Conservation (phyloP, 2,329 filamentous ascomycete genomes). For the Cytospora paraplurivora region DNA sequence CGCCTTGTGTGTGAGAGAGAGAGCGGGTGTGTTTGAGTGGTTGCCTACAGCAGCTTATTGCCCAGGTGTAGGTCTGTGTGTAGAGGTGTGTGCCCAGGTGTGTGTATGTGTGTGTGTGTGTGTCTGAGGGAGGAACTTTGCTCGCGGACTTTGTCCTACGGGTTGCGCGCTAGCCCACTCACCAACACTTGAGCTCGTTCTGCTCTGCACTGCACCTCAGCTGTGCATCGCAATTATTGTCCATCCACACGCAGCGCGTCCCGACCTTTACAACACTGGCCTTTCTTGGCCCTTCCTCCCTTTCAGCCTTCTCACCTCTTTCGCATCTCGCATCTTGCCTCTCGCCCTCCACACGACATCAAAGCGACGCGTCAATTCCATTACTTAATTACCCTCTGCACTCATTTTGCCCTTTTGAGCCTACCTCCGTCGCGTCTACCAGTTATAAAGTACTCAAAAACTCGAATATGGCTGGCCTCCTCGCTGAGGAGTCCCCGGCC, state of each 20-base stretch:
- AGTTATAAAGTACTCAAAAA: not conserved
- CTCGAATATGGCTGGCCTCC: slow-evolving; percentile 20
- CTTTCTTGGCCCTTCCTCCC: slow-evolving; percentile 7
- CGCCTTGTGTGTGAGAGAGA: not conserved
- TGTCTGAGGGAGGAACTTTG: not conserved
- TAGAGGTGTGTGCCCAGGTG: too few species aligned
- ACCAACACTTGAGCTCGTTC: not conserved
- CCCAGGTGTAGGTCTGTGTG: too few species aligned
- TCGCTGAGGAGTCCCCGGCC: slow-evolving; percentile 17
- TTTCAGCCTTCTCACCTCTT: slow-evolving; percentile 7
- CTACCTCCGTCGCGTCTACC: slow-evolving; percentile 17
- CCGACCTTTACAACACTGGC: not conserved
- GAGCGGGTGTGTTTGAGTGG: too few species aligned
- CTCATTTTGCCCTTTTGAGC: not conserved
- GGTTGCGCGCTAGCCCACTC: not conserved
- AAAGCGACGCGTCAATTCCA: slow-evolving; percentile 25
- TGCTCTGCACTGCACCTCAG: not conserved
- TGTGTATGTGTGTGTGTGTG: not conserved
- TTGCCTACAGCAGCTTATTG: too few species aligned
- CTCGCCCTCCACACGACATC: not conserved
- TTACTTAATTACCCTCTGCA: slow-evolving; percentile 1
- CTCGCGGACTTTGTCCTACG: slow-evolving; percentile 1
- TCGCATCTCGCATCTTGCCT: slow-evolving; percentile 2
- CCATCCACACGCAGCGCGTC: not conserved
- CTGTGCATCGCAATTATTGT: not conserved